Evolutionary conservation across 768 basidiomycete species (phyloP), one percentile per base, ranked within the genome.

Genomic region (Scleroderma bovista): DNA sequence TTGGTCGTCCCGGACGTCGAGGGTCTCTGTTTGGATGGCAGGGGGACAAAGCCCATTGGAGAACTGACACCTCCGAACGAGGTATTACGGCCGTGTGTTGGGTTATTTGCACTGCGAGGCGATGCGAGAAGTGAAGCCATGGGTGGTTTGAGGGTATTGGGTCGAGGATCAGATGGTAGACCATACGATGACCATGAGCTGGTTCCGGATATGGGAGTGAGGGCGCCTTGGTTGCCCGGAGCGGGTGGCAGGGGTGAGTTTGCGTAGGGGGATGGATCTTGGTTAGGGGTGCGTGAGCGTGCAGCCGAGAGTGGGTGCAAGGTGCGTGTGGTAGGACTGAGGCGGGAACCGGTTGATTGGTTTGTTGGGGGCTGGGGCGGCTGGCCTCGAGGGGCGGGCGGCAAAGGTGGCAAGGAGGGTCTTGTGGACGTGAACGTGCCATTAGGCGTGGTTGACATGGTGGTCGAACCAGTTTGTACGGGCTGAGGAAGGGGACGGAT

Each of bases 381-480:
- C 52, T 85, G 83, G 2, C 74, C 73, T 32, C 80, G 79, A 1
- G 87, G 86, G 0, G 80, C 76, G 1, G 88, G 87, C 6, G 86
- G 85, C 2, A 84, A 74, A 2, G 85, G 86, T 9, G 84, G 83
- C 8, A 82, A 75, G 45, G 74, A 72, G 2, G 78, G 59, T 10
- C 84, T 74, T 16, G 65, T 47, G 0, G 55, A 52, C 10, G 63
- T 53, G 1, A 32, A 29, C 2, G 33, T 12, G 1, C 54, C 51
- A 19, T 49, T 56, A 11, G 51, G 19, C 12, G 11, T 22, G 29
- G n/a, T 19, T 3, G 34, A 36, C n/a, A 15, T 5, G 13, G 26
- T 4, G 16, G 17, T 13, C 8, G 29, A 24, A 44, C 26, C 9
- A 9, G n/a, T 12, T 20, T 45, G 44, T 34, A 62, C 53, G 16